Evolutionary conservation across 257 asterid genomes (phyloP).

Genomic region (Solanum ossicruentum): DNA sequence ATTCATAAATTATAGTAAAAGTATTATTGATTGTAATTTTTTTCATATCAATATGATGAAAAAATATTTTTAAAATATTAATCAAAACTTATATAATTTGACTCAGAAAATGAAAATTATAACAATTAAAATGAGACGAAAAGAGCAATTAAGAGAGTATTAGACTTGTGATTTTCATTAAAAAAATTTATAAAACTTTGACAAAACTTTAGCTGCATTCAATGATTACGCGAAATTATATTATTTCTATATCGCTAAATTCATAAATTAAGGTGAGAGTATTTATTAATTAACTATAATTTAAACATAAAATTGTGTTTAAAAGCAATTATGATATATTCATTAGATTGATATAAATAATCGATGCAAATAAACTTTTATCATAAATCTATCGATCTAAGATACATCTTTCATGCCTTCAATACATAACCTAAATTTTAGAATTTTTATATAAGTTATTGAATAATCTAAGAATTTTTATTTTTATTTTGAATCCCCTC

Average conservation of each 20-base stretch:
- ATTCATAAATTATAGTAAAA: too few species aligned
- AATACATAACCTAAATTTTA: neutral
- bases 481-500: too few species aligned
- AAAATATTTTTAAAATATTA: too few species aligned
- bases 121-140: too few species aligned
- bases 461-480: too few species aligned
- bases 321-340: neutral
- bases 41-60: too few species aligned
- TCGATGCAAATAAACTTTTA: neutral
- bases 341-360: neutral
- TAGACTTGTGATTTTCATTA: neutral
- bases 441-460: too few species aligned
- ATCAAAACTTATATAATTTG: too few species aligned
- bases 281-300: neutral
- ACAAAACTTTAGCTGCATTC: neutral
- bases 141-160: neutral
- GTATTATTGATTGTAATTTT: too few species aligned
- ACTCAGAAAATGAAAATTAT: too few species aligned
- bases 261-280: too few species aligned
- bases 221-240: neutral
- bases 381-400: neutral
- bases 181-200: neutral
- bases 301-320: neutral
- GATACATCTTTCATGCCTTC: neutral
- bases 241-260: neutral